A percentile compares a stretch with the other conserved stretches of the same genome.
Evolutionary conservation across 257 asterid genomes (phyloP).

Genomic region (Ajuga chamaepitys): DNA sequence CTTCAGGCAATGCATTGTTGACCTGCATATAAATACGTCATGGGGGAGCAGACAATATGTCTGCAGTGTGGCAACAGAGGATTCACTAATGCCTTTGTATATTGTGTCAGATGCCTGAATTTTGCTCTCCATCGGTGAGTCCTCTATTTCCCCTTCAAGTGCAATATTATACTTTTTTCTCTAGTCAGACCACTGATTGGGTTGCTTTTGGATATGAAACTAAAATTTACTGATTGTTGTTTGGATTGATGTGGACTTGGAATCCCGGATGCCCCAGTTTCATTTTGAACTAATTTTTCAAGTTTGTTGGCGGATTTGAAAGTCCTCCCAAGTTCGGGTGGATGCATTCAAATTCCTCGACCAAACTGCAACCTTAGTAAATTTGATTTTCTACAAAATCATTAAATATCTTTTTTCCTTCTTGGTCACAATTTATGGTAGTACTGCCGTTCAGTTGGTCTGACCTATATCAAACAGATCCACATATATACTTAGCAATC

Average conservation of each 20-base stretch:
- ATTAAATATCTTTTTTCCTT: neutral
- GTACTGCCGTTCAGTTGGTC: neutral
- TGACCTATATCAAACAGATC: neutral
- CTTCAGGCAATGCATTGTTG: neutral
- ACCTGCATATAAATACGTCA: constrained; percentile 5
- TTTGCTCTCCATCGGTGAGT: constrained; percentile 65
- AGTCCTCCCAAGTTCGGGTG: no score
- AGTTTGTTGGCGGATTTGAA: no score
- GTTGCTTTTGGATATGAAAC: neutral
- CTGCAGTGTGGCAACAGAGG: constrained; percentile 63
- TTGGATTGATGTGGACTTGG: no score
- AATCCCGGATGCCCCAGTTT: no score
- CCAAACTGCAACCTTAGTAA: neutral
- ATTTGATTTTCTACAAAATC: neutral
- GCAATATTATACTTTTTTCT: neutral
- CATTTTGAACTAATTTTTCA: no score
- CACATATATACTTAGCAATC: neutral
- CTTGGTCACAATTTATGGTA: neutral
- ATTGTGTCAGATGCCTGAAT: constrained; percentile 51
- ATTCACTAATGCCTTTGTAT: constrained; percentile 36
- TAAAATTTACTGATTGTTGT: no score
- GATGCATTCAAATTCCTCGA: no score
- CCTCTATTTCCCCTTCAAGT: neutral
- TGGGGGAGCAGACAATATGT: constrained; percentile 51
- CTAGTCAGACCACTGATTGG: neutral